Evolutionary conservation across 352 stramenopile genomes (phyloP).

Genomic region (Peronospora belbahrii): DNA sequence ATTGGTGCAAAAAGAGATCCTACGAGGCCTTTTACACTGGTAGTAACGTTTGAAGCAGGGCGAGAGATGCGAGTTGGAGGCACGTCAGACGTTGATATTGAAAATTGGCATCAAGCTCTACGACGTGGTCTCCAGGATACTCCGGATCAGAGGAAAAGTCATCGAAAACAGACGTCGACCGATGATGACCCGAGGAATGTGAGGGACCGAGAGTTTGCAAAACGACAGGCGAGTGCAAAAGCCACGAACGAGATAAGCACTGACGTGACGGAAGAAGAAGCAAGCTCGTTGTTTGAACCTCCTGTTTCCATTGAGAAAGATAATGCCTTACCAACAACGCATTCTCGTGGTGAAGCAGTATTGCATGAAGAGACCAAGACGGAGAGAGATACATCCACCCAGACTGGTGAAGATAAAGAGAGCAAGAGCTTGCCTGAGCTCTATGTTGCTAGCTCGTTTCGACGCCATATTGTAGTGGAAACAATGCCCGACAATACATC

Average conservation of each 20-base stretch:
- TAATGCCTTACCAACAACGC: conserved; percentile 11
- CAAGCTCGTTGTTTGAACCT: conserved; percentile 24
- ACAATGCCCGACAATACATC: conserved; percentile 43
- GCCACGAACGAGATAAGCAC: conserved; percentile 10
- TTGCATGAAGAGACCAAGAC: conserved; percentile 14
- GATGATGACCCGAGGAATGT: conserved; percentile 23
- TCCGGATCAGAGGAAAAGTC: conserved; percentile 25
- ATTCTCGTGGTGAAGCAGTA: conserved; percentile 9
- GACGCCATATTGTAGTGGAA: conserved; percentile 57
- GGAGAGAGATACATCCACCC: conserved; percentile 6
- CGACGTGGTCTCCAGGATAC: conserved; percentile 33
- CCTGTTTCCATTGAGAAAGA: conserved; percentile 8
- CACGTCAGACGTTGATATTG: conserved; percentile 56
- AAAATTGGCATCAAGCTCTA: conserved; percentile 65
- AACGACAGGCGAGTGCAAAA: conserved; percentile 22
- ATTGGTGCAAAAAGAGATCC: conserved; percentile 47
- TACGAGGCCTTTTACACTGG: conserved; percentile 52
- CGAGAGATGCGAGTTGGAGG: conserved; percentile 58
- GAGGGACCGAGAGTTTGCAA: conserved; percentile 24
- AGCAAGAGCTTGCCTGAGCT: conserved; percentile 24
- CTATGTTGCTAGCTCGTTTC: conserved; percentile 38
- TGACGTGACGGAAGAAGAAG: conserved; percentile 21
- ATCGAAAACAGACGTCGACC: conserved; percentile 8
- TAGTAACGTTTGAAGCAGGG: conserved; percentile 53
- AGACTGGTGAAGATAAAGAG: conserved; percentile 18